Evolutionary conservation across 129 eudicot species (phyloP), one percentile per base, ranked within the genome.

Genomic region (Smallanthus sonchifolius): DNA sequence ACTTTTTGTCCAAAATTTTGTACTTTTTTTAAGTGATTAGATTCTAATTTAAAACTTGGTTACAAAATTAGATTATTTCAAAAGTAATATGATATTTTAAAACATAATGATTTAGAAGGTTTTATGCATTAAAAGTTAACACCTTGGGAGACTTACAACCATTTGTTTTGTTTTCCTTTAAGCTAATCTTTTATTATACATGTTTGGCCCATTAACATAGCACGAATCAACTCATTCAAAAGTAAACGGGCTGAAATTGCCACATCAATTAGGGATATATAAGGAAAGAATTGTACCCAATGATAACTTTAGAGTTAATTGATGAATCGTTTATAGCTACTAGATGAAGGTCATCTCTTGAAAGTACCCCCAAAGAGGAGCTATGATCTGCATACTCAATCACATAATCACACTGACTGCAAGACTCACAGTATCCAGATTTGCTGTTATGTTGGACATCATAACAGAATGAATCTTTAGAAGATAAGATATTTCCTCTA

Each of bases 301-400:
- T 84, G 74, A 83, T 85, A 52, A 87, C 76, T 80, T 84, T 65
- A 52, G 83, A 76, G 59, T 86, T 81, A 70, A 57, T 51, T 11
- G 76, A 11, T 56, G 95, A 77, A 45, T 86, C 86, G 40, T 91
- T 86, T 56, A 86, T 75, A 70, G 39, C 67, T 57, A 57, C 81
- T 24, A 91, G 69, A 73, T 67, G 88, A 61, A 91, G 83, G 67
- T 80, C 63, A 68, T 91, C 97, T 85, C 82, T 82, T 65, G 88
- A 82, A 57, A 91, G 97, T 69, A 91, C 95, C 75, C 97, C 97
- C 69, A 88, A 45, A 35, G 95, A 91, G 45, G 92, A 88, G 79
- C 97, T 86, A 32, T 69, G 87, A 83, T 91, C 97, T 49, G 95
- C 97, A 74, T 91, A 91, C 71, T 84, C 90, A 66, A 91, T 83